Percentiles rank a stretch among this genome's conserved stretches.
These are phyloP conservation scores for Bolboschoenoplectus hybrid DNA, from an alignment of 202 grass and related monocot genomes.

Conservation along the genomic window DNA sequence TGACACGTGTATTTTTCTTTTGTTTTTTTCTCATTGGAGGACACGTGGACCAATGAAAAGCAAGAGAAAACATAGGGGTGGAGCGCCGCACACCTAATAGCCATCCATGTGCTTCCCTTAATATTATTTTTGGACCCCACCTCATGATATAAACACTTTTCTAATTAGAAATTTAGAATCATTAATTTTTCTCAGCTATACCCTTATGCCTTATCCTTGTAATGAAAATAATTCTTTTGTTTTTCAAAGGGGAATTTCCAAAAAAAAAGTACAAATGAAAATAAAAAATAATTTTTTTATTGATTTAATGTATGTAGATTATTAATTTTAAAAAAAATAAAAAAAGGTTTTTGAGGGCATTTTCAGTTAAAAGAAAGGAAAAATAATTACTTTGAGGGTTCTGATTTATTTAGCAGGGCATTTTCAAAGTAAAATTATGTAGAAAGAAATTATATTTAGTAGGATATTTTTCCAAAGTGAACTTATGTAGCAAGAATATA, in stretches of 20 bases:
- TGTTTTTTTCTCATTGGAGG: background rate
- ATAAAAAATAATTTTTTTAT: background rate
- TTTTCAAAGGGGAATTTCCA: no score
- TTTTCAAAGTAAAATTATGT: background rate
- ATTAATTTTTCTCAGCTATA: background rate
- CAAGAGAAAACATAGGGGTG: slow-evolving; percentile 8
- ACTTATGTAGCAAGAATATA: no score
- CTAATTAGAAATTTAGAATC: slow-evolving; percentile 5
- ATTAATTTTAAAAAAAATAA: background rate
- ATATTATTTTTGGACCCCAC: slow-evolving; percentile 6
- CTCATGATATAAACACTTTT: slow-evolving; percentile 7
- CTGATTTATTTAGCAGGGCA: background rate
- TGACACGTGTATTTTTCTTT: slow-evolving; percentile 17
- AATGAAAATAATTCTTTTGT: no score
- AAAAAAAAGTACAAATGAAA: no score
- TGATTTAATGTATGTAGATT: background rate
- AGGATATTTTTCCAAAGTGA: no score
- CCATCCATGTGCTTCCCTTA: slow-evolving; percentile 34
- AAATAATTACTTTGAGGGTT: background rate
- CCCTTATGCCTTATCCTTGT: background rate
- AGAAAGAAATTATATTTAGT: background rate
- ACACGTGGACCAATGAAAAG: slow-evolving; percentile 26
- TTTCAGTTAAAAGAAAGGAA: background rate
- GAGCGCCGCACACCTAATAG: slow-evolving; percentile 34
- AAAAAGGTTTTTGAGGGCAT: background rate